These are phyloP conservation scores for Myriosclerotinia duriaeana DNA, from an alignment of 2,329 filamentous ascomycete species.

Conservation along the genomic window DNA sequence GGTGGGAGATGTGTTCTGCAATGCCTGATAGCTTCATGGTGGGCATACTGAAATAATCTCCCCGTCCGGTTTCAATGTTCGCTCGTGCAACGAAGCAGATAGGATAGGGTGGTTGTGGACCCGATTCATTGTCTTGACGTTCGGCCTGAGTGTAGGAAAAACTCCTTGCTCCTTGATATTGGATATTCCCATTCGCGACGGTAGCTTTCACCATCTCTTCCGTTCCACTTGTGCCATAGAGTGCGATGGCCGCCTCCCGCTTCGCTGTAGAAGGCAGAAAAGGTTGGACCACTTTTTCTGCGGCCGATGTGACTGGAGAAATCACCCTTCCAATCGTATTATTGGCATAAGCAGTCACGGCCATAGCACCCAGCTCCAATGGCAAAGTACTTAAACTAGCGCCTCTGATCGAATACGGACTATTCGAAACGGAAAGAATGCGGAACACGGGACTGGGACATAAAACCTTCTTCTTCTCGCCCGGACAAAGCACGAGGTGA, in stretches of 20 bases:
- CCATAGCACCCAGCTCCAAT: slow-evolving; percentile 62
- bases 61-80: slow-evolving; percentile 42
- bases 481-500: slow-evolving; percentile 61
- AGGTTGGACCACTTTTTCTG: slow-evolving; percentile 45
- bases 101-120: slow-evolving; percentile 55
- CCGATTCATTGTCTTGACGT: slow-evolving; percentile 45
- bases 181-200: slow-evolving; percentile 42
- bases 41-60: slow-evolving; percentile 48
- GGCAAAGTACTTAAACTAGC: slow-evolving; percentile 65
- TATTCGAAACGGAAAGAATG: slow-evolving; percentile 63
- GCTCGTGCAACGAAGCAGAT: slow-evolving; percentile 52
- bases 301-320: slow-evolving; percentile 45
- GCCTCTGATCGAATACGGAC: slow-evolving; percentile 60
- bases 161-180: slow-evolving; percentile 42
- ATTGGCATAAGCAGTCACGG: slow-evolving; percentile 45
- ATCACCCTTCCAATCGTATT: slow-evolving; percentile 48
- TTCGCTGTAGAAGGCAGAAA: slow-evolving; percentile 38
- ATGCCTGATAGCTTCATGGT: slow-evolving; percentile 56
- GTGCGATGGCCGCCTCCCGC: slow-evolving; percentile 40
- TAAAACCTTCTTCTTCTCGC: slow-evolving; percentile 55
- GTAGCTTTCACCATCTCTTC: slow-evolving; percentile 33
- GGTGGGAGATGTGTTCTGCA: slow-evolving; percentile 52
- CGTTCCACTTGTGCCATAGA: slow-evolving; percentile 40
- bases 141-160: slow-evolving; percentile 43
- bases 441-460: slow-evolving; percentile 68